These are phyloP conservation scores for Galerina sulciceps DNA, from an alignment of 768 basidiomycete genomes.

Conservation along the genomic window DNA sequence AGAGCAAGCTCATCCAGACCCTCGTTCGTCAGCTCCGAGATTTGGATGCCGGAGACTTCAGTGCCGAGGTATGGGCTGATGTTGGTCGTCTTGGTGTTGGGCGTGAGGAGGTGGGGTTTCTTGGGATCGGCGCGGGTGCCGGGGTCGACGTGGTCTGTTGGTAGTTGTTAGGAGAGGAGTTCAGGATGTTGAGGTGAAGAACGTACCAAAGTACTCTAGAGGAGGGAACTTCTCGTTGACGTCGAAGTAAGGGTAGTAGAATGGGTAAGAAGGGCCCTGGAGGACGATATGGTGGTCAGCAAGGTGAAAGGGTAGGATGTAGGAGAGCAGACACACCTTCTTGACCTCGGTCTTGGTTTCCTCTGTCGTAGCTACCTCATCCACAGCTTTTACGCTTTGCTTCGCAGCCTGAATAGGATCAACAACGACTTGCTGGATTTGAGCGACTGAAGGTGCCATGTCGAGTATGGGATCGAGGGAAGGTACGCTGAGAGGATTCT, in stretches of 20 bases:
- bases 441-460: conserved; percentile 38
- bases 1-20: conserved; percentile 60
- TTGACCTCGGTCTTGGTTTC: conserved; percentile 10
- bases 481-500: not conserved
- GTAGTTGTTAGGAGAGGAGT: not conserved
- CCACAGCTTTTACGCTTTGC: conserved; percentile 2
- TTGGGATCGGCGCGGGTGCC: conserved; percentile 51
- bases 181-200: no score
- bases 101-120: conserved; percentile 53
- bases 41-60: conserved; percentile 52
- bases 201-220: conserved; percentile 48
- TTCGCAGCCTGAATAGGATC: conserved; percentile 23
- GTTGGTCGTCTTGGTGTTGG: conserved; percentile 40
- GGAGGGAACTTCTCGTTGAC: conserved; percentile 53
- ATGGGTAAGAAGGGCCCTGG: conserved; percentile 49
- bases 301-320: not conserved
- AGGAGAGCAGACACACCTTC: conserved; percentile 13
- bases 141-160: conserved; percentile 43
- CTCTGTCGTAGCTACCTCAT: not conserved
- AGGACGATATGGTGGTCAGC: not conserved
- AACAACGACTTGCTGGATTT: conserved; percentile 17
- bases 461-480: not conserved
- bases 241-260: conserved; percentile 52
- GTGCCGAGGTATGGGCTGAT: conserved; percentile 58
- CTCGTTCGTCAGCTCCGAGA: conserved; percentile 53